A percentile compares a stretch with the other conserved stretches of the same genome.
phyloP scores from a whole-genome alignment of 768 basidiomycete species.

The Lentinula sp. region DNA sequence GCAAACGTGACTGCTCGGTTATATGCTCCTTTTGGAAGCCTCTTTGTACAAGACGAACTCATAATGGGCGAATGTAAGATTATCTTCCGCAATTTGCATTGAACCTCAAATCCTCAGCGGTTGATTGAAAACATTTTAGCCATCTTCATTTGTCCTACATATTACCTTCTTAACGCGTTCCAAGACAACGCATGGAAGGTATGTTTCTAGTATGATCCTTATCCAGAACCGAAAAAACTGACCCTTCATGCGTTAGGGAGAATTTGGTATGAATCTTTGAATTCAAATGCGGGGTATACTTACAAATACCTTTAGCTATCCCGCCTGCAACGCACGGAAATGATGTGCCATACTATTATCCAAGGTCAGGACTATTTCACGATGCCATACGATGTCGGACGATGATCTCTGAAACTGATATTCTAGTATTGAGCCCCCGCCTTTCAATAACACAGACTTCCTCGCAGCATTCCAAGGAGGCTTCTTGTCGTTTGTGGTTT shows the following conservation, averaged over 20 bases:
- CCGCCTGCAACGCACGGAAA: constrained; percentile 15
- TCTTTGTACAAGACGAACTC: constrained; percentile 13
- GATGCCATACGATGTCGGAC: too few relatives aligned
- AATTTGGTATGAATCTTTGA: constrained; percentile 13
- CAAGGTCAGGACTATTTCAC: constrained; percentile 2
- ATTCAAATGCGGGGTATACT: background rate
- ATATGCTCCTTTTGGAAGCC: constrained; percentile 12
- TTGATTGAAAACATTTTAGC: constrained; percentile 13
- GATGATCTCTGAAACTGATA: background rate
- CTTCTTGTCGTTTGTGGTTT: constrained; percentile 16
- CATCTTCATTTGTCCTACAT: constrained; percentile 28
- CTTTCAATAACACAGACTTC: constrained; percentile 17
- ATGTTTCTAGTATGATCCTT: background rate
- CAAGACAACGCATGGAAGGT: constrained; percentile 26
- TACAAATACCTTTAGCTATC: background rate
- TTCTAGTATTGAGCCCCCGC: background rate
- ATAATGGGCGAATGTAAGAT: constrained; percentile 21
- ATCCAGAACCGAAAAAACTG: background rate
- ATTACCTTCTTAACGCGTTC: constrained; percentile 23
- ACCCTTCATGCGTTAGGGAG: constrained; percentile 9
- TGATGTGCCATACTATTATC: constrained; percentile 13
- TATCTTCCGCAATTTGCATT: background rate
- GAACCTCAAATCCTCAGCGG: background rate
- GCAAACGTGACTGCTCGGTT: constrained; percentile 6
- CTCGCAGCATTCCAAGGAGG: constrained; percentile 13